phyloP scores from a whole-genome alignment of 352 stramenopile species.

The Pythium aristosporum region DNA sequence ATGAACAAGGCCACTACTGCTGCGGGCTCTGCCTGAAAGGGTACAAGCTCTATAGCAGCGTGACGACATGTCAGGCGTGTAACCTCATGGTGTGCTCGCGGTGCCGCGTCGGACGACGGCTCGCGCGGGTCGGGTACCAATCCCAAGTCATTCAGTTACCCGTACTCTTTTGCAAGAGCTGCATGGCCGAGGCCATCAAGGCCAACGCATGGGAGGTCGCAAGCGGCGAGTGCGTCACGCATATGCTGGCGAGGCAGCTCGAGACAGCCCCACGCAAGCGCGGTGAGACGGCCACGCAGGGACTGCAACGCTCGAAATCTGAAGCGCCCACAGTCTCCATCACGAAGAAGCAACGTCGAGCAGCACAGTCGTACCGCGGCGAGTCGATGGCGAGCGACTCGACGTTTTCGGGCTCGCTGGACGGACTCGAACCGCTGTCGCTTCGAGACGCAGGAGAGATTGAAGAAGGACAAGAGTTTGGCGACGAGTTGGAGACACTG shows the following conservation, averaged over 20 bases:
- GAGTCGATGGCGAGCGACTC: constrained; percentile 12
- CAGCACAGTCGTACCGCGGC: neutral
- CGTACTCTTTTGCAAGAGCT: constrained; percentile 26
- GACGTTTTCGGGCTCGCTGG: constrained; percentile 16
- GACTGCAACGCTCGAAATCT: neutral
- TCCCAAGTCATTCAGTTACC: constrained; percentile 18
- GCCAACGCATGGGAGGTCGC: constrained; percentile 21
- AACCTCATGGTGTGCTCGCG: constrained; percentile 30
- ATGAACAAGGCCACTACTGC: constrained; percentile 24
- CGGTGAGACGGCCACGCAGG: neutral
- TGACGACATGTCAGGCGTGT: constrained; percentile 28
- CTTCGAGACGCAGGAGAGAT: neutral
- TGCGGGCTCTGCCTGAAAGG: constrained; percentile 25
- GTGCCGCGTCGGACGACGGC: constrained; percentile 20
- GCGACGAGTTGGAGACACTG: constrained; percentile 21
- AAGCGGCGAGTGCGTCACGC: constrained; percentile 5
- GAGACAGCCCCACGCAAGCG: neutral
- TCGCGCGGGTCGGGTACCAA: constrained; percentile 12
- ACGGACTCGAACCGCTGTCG: constrained; percentile 13
- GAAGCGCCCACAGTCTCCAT: constrained; percentile 1
- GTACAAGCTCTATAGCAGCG: constrained; percentile 27
- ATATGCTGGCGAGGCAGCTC: neutral
- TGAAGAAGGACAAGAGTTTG: neutral
- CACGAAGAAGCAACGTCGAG: neutral
- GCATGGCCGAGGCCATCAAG: constrained; percentile 16